A percentile compares a stretch with the other conserved stretches of the same genome.
phyloP scores from a whole-genome alignment of 106 monocot genomes.

The Triglochin maritima region DNA sequence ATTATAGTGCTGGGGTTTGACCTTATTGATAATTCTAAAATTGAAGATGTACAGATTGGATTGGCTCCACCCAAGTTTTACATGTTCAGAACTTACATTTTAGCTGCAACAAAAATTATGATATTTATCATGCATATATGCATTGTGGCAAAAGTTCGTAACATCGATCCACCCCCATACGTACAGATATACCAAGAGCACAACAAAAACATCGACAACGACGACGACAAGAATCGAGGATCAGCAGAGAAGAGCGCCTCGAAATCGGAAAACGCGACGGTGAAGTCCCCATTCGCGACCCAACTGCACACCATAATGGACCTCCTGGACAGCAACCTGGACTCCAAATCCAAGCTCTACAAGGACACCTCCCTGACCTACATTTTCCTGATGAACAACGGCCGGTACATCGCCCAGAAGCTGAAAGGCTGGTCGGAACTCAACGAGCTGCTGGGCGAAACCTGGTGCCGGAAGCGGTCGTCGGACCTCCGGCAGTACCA shows the following conservation, averaged over 20 bases:
- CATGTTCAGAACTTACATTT: too few species aligned
- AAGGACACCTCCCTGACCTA: conserved; percentile 37
- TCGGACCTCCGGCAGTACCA: conserved; percentile 20
- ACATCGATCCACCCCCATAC: background rate
- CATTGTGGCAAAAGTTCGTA: background rate
- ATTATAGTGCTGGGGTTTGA: too few species aligned
- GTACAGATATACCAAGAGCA: background rate
- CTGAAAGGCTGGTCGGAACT: conserved; percentile 45
- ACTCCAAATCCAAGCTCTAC: conserved; percentile 50
- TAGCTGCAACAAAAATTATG: too few species aligned
- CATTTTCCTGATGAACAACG: conserved; percentile 76
- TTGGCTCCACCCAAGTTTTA: too few species aligned
- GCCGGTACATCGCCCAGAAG: conserved; percentile 61
- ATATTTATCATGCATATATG: background rate
- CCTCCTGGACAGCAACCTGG: conserved; percentile 33
- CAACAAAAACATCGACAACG: background rate
- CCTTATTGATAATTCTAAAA: too few species aligned
- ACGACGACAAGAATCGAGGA: background rate
- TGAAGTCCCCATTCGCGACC: conserved; percentile 20
- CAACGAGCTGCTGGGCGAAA: conserved; percentile 19
- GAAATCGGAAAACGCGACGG: background rate
- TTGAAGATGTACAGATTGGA: too few species aligned
- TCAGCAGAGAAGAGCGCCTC: too few species aligned
- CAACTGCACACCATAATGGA: conserved; percentile 40
- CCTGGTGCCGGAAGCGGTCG: conserved; percentile 15